Conservation (phyloP, 441 rosid genomes). For the Pelargonium citronellum region DNA sequence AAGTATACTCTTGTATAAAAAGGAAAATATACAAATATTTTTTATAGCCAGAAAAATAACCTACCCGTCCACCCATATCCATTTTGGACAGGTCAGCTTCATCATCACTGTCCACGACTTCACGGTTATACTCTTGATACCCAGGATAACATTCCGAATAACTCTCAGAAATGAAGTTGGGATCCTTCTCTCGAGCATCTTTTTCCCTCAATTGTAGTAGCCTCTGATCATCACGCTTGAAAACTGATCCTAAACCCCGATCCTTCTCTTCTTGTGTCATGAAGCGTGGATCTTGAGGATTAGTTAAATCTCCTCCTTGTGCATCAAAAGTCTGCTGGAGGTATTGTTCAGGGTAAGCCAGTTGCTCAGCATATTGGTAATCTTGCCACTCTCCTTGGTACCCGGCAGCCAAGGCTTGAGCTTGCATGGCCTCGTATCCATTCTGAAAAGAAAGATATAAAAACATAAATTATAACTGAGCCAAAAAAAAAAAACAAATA, state of each 20-base stretch:
- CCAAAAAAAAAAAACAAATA: background rate
- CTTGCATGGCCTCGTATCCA: conserved; percentile 67
- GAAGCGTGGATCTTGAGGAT: conserved; percentile 61
- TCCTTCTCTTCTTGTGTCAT: conserved; percentile 99
- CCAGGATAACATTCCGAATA: conserved; percentile 99
- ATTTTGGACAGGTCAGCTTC: conserved; percentile 90
- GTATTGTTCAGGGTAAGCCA: conserved; percentile 73
- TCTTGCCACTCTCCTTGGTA: conserved; percentile 91
- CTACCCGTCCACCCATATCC: conserved; percentile 98
- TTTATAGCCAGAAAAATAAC: conserved; percentile 14
- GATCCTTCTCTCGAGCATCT: conserved; percentile 92
- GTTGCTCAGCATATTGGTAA: conserved; percentile 77
- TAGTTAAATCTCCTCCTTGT: conserved; percentile 36
- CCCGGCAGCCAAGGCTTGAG: conserved; percentile 58
- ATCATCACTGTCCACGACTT: conserved; percentile 82
- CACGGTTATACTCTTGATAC: conserved; percentile 91
- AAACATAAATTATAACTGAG: conserved; percentile 9
- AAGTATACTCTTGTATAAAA: background rate
- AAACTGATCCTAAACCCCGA: conserved; percentile 90
- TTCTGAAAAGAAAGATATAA: conserved; percentile 40
- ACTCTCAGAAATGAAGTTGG: conserved; percentile 83
- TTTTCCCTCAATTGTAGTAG: conserved; percentile 86
- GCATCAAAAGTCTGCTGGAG: conserved; percentile 59
- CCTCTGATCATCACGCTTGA: conserved; percentile 92
- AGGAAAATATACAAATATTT: background rate